Conservation (phyloP, 257 asterid genomes). For the Solanum medicagineum region DNA sequence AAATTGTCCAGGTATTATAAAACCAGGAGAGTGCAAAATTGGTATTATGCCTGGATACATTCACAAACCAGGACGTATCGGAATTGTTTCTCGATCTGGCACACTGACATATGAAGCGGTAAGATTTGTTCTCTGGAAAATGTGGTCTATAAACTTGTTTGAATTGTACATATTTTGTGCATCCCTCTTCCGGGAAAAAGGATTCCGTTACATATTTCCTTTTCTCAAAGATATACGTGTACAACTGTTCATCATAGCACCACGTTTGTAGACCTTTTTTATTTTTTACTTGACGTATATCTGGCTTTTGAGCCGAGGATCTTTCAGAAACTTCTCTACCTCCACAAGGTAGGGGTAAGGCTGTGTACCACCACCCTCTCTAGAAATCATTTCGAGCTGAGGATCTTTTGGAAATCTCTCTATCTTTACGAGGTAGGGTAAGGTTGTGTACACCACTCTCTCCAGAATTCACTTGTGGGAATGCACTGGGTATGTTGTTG, state of each 20-base stretch:
- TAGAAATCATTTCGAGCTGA: too few relatives aligned
- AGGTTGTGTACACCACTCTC: too few relatives aligned
- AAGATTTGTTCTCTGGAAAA: constrained; percentile 17
- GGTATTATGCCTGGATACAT: constrained; percentile 99
- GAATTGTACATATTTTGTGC: background rate
- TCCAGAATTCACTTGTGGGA: too few relatives aligned
- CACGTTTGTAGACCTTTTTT: background rate
- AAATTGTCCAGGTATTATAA: constrained; percentile 95
- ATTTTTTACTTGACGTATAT: background rate
- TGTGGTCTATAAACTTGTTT: background rate
- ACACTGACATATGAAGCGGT: constrained; percentile 89
- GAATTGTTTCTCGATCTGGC: constrained; percentile 91
- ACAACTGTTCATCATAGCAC: background rate
- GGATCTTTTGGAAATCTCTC: too few relatives aligned
- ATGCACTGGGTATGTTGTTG: background rate
- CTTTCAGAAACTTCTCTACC: background rate
- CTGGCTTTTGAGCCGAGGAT: background rate
- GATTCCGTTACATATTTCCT: background rate
- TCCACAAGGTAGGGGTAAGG: background rate
- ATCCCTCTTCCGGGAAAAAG: background rate
- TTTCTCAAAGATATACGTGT: background rate
- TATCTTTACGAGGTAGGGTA: too few relatives aligned
- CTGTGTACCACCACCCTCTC: too few relatives aligned
- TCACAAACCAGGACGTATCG: constrained; percentile 96
- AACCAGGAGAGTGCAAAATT: constrained; percentile 97